A percentile compares a stretch with the other conserved stretches of the same genome.
These are phyloP conservation scores for Colletotrichum endophyticum DNA, from an alignment of 2,329 filamentous ascomycete genomes.

Conservation along the genomic window DNA sequence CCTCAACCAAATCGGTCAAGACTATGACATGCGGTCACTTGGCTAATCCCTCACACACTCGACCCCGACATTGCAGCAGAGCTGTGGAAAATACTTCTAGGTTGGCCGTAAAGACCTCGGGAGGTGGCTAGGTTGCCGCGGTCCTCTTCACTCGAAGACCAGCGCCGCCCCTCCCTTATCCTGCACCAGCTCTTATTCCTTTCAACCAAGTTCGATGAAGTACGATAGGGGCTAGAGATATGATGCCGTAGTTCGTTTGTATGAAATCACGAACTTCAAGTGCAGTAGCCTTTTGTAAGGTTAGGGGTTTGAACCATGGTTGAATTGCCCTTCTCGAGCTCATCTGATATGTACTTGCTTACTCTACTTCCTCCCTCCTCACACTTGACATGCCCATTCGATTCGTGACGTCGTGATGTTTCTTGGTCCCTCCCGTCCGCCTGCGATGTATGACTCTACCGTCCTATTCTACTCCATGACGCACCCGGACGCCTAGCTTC, in stretches of 20 bases:
- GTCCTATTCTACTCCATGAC: not conserved
- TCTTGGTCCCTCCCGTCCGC: not conserved
- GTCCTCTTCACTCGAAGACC: not conserved
- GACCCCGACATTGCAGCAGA: not conserved
- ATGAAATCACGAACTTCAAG: not conserved
- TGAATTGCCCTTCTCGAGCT: not conserved
- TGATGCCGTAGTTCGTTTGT: not conserved
- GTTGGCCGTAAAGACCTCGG: not conserved
- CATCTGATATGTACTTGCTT: not conserved
- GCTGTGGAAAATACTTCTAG: not conserved
- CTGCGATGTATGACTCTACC: not conserved
- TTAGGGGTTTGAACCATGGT: not conserved
- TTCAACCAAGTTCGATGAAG: not conserved
- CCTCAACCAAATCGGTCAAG: not conserved
- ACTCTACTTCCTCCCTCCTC: not conserved
- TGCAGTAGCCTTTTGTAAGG: not conserved
- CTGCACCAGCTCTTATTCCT: too few species aligned
- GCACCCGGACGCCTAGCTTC: not conserved
- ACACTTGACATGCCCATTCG: not conserved
- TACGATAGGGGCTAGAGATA: not conserved
- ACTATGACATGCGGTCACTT: not conserved
- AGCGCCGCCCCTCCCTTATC: not conserved
- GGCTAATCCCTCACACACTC: not conserved
- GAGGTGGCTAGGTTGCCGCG: not conserved
- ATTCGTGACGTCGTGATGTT: not conserved